These are phyloP conservation scores for Diaporthe amygdali DNA, from an alignment of 2,329 filamentous ascomycete species.

Conservation along the genomic window DNA sequence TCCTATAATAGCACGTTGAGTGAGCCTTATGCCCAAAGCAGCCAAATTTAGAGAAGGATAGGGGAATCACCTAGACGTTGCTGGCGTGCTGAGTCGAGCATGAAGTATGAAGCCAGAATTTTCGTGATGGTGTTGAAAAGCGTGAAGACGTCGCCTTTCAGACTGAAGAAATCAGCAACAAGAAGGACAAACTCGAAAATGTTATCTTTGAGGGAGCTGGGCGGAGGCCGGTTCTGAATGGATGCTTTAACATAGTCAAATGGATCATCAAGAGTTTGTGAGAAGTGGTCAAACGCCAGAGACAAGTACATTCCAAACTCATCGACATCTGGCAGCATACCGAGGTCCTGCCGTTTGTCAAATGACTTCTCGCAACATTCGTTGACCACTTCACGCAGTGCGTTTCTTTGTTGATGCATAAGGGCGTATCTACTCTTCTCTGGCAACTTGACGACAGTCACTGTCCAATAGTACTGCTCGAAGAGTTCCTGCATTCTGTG, in stretches of 20 bases:
- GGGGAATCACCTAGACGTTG: background rate
- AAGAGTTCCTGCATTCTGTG: background rate
- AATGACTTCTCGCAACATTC: background rate
- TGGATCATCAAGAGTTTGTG: background rate
- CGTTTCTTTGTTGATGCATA: background rate
- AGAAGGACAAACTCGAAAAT: background rate
- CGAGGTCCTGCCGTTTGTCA: background rate
- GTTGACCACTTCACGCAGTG: background rate
- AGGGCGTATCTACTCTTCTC: background rate
- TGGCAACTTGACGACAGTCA: background rate
- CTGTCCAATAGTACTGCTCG: background rate
- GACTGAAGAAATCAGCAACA: too few relatives aligned
- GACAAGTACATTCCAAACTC: background rate
- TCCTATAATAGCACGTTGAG: too few relatives aligned
- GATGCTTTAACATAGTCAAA: background rate
- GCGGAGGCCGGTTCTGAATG: background rate
- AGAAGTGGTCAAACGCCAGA: background rate
- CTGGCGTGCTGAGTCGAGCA: background rate
- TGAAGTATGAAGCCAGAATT: background rate
- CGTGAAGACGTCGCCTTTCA: too few relatives aligned
- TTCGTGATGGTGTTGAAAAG: background rate
- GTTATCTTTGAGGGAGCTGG: background rate
- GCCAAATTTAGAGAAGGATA: too few relatives aligned
- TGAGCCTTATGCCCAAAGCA: too few relatives aligned
- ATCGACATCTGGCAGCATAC: background rate